Evolutionary conservation across 2,329 filamentous ascomycete species (phyloP).

Genomic region (Aspergillus arachidicola): DNA sequence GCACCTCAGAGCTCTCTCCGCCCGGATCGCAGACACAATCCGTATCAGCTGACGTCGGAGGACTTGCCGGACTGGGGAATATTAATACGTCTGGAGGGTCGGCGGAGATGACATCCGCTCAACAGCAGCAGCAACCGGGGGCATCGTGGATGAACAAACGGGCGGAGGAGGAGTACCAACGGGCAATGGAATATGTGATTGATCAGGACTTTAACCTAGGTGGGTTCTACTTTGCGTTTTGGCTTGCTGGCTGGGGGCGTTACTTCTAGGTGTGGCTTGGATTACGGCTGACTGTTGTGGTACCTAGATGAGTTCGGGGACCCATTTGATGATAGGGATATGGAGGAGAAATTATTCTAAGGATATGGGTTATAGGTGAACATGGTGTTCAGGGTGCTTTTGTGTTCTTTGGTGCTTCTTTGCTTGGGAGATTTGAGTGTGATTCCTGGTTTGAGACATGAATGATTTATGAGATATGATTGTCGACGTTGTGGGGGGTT

Average conservation of each 20-base stretch:
- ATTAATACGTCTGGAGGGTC: background rate
- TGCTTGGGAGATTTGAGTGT: background rate
- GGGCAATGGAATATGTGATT: conserved; percentile 52
- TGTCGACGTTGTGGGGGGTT: background rate
- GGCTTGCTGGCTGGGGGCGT: background rate
- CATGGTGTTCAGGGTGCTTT: conserved; percentile 13
- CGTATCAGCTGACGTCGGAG: conserved; percentile 7
- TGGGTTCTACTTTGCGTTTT: conserved; percentile 19
- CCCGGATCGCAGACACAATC: conserved; percentile 52
- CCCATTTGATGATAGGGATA: conserved; percentile 47
- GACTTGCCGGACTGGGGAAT: background rate
- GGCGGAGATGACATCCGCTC: background rate
- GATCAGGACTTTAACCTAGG: conserved; percentile 56
- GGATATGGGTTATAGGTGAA: background rate
- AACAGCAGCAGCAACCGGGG: conserved; percentile 42
- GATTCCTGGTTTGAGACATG: background rate
- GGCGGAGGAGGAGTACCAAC: conserved; percentile 57
- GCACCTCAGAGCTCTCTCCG: conserved; percentile 55
- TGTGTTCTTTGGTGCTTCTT: conserved; percentile 4
- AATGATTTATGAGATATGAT: conserved; percentile 33
- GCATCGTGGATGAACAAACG: conserved; percentile 60
- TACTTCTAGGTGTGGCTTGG: background rate
- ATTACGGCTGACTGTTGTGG: background rate
- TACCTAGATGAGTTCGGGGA: conserved; percentile 48
- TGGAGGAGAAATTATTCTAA: conserved; percentile 29